phyloP scores from a whole-genome alignment of 805 yeast genomes.

The Suhomyces emberorum region DNA sequence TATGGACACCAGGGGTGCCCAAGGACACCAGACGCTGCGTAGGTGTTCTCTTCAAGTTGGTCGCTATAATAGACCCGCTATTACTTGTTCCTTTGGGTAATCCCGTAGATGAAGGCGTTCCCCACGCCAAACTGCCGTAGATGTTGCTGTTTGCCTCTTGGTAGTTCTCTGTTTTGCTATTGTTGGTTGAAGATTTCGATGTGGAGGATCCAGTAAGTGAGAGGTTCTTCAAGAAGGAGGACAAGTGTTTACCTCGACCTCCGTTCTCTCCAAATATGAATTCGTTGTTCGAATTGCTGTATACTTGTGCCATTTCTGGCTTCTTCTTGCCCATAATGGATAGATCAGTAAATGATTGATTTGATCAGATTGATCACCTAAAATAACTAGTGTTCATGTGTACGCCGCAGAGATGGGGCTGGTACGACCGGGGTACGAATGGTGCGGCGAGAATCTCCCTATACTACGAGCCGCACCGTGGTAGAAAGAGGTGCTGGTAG shows the following conservation, averaged over 20 bases:
- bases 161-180: constrained; percentile 13
- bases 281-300: constrained; percentile 44
- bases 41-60: constrained; percentile 10
- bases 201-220: constrained; percentile 32
- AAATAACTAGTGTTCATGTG: no score
- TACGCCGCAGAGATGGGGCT: no score
- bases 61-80: constrained; percentile 12
- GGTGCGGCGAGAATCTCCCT: no score
- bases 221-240: constrained; percentile 47
- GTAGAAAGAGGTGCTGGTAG: no score
- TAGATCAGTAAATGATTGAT: no score
- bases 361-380: no score
- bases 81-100: constrained; percentile 4
- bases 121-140: constrained; percentile 35
- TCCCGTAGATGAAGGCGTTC: constrained; percentile 6
- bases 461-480: no score
- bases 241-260: constrained; percentile 59
- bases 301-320: constrained; percentile 45
- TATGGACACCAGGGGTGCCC: constrained; percentile 14
- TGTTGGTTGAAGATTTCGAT: constrained; percentile 6
- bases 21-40: constrained; percentile 17
- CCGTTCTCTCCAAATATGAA: constrained; percentile 68
- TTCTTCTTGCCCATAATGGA: constrained; percentile 40
- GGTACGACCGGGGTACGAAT: no score
- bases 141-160: constrained; percentile 34